Conservation (phyloP, 768 basidiomycete genomes). For the Boletus fagicola region DNA sequence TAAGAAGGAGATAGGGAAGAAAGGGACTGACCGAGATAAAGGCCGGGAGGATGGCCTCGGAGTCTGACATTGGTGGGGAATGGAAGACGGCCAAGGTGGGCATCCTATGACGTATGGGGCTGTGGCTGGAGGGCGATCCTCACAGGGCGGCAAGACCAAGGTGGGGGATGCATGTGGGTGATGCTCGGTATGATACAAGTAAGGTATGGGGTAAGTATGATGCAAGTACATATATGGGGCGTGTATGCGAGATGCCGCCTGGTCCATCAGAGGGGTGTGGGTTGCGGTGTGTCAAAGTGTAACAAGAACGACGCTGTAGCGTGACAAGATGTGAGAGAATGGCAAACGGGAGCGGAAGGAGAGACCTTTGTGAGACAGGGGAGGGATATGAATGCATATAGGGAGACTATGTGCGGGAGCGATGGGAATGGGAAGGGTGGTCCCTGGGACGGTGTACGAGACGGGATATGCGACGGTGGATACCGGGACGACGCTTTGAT, state of each 20-base stretch:
- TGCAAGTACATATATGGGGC: constrained; percentile 30
- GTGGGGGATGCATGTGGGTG: constrained; percentile 14
- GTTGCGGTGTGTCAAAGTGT: constrained; percentile 5
- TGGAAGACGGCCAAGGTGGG: constrained; percentile 3
- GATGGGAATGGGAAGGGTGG: constrained; percentile 8
- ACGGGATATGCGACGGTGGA: constrained; percentile 21
- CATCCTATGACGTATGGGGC: constrained; percentile 28
- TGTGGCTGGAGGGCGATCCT: constrained; percentile 6
- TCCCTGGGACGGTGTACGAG: constrained; percentile 11
- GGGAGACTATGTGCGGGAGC: constrained; percentile 13
- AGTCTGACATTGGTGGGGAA: constrained; percentile 20
- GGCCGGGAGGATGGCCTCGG: constrained; percentile 35
- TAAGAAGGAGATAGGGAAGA: not conserved
- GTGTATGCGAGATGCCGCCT: constrained; percentile 13
- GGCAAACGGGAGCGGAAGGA: not conserved
- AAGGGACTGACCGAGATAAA: constrained; percentile 43
- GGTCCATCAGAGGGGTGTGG: constrained; percentile 8
- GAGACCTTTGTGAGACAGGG: constrained; percentile 9
- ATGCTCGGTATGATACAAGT: constrained; percentile 25
- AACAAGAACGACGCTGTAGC: constrained; percentile 4
- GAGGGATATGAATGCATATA: constrained; percentile 5
- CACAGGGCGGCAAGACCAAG: not conserved
- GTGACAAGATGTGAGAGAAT: constrained; percentile 19
- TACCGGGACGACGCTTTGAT: constrained; percentile 27
- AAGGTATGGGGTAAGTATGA: constrained; percentile 24